Base-by-base conservation (phyloP, 768 basidiomycete species). In the Nidularia sp. region DNA sequence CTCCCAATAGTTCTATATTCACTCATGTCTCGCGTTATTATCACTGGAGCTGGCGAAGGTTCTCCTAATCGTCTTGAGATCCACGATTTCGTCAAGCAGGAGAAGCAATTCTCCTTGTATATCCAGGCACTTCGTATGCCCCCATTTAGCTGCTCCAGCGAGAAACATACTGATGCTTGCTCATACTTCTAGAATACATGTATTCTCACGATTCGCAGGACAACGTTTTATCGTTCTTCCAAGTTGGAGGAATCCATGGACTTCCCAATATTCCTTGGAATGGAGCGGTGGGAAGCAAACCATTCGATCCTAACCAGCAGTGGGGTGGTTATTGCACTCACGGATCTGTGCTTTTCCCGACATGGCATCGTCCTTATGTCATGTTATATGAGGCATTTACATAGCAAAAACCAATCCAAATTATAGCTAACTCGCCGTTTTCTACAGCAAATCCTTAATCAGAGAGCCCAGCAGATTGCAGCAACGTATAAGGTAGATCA, bases 301-400 rank as follows among this genome's bases (percentile, higher is more conserved):
- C 56, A 0, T 29, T 29, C 25, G 25, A 29, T 29, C 61, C 71
- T 1, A 48, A 60, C 13, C 52, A 55, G 0, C 55, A 61, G 5
- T 73, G 67, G 67, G 64, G 67, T 18, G 81, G 80, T 3, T 82
- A 83, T 57, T 83, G 80, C 58, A 74, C 72, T n/a, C 82, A 84
- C 59, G 76, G 76, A 10, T 74, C 73, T 1, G 69, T 75, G 5
- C 64, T 81, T 6, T 81, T 81, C 68, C 79, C 79, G 6, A 79
- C 76, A 5, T 82, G 77, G 76, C 80, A 84, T 55, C 63, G 81
- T 45, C 77, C 79, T 2, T 82, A 82, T 55, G 61, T 82, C 25
- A 60, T 72, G 34, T 61, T 81, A 1, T 74, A 71, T 52, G 81
- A 84, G 25, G 25, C 4, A 29, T 29, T 29, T 29, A 29, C 2